Conservation (phyloP, 2,329 filamentous ascomycete genomes). For the Talaromyces sp. region DNA sequence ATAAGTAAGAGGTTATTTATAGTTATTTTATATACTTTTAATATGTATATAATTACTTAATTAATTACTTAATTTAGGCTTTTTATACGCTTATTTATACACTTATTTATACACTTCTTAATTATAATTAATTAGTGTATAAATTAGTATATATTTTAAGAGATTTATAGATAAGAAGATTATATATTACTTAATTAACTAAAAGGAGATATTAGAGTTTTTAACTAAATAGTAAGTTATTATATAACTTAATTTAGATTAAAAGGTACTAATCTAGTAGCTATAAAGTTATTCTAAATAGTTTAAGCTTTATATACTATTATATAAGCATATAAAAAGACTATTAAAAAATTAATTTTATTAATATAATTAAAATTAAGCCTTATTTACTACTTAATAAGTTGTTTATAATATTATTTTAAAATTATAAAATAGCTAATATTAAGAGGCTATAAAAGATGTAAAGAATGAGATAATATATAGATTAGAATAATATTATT, state of each 20-base stretch:
- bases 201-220: background rate
- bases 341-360: background rate
- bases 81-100: background rate
- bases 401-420: background rate
- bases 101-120: background rate
- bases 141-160: background rate
- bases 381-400: background rate
- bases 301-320: background rate
- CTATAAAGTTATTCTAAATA: background rate
- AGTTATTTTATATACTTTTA: background rate
- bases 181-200: background rate
- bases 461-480: slow-evolving; percentile 37
- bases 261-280: background rate
- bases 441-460: slow-evolving; percentile 5
- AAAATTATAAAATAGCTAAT: slow-evolving; percentile 2
- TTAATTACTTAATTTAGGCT: background rate
- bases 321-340: background rate
- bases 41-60: background rate
- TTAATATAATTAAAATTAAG: background rate
- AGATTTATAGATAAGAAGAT: background rate
- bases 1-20: background rate
- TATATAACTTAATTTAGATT: background rate
- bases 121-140: background rate
- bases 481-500: slow-evolving; percentile 11
- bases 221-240: background rate